Percentiles rank a stretch among this genome's conserved stretches.
Conservation (phyloP, 2,329 filamentous ascomycete genomes). For the Pezicula radicicola region DNA sequence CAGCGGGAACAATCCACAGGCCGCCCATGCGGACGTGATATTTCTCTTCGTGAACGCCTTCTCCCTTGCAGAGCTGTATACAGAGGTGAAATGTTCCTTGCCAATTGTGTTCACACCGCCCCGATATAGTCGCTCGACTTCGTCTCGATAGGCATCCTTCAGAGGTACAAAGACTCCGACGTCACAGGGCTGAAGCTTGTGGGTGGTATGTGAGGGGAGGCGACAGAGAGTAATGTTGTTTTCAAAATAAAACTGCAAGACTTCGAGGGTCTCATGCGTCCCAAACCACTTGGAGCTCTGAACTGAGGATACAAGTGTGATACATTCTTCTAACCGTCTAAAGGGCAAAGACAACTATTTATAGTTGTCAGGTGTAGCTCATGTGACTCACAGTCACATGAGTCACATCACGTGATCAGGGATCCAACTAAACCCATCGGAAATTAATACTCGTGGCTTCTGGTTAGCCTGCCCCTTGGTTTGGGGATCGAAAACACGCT, state of each 20-base stretch:
- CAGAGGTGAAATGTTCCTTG: slow-evolving; percentile 17
- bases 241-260: slow-evolving; percentile 2
- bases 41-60: background rate
- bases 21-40: background rate
- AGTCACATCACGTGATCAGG: too few species aligned
- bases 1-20: slow-evolving; percentile 9
- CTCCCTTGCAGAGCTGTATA: slow-evolving; percentile 20
- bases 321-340: too few species aligned
- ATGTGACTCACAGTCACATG: too few species aligned
- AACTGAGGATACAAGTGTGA: too few species aligned
- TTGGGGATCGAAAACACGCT: slow-evolving; percentile 28
- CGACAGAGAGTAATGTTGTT: slow-evolving; percentile 32
- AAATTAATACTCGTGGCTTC: too few species aligned
- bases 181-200: slow-evolving; percentile 26
- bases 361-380: too few species aligned
- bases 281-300: too few species aligned
- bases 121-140: slow-evolving; percentile 19
- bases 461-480: slow-evolving; percentile 18
- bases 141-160: slow-evolving; percentile 23
- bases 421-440: too few species aligned
- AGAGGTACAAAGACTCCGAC: slow-evolving; percentile 17
- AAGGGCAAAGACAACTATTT: too few species aligned
- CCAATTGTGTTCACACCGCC: slow-evolving; percentile 16
- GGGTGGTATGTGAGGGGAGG: slow-evolving; percentile 25
- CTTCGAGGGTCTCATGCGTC: background rate